These are phyloP conservation scores for Pseudodiploospora longispora DNA, from an alignment of 2,329 filamentous ascomycete species.

Conservation along the genomic window DNA sequence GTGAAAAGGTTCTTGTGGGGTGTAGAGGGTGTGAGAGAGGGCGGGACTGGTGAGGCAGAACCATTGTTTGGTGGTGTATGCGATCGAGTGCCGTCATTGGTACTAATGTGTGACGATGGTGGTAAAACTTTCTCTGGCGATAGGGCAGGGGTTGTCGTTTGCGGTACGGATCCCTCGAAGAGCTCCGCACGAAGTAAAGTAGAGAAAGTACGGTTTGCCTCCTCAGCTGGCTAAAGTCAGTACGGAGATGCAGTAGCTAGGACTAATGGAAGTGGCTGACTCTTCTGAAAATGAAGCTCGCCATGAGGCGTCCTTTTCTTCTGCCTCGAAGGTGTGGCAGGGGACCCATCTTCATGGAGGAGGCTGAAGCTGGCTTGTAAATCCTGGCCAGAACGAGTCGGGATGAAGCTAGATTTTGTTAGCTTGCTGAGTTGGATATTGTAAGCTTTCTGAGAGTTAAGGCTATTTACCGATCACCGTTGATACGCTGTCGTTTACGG, in stretches of 20 bases:
- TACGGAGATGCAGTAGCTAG: conserved; percentile 7
- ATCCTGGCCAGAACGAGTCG: conserved; percentile 86
- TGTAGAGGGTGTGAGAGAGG: conserved; percentile 80
- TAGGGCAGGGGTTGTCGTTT: conserved; percentile 57
- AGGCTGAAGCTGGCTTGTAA: conserved; percentile 87
- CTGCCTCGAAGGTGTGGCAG: conserved; percentile 78
- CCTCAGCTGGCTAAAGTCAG: conserved; percentile 53
- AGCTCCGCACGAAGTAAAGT: conserved; percentile 81
- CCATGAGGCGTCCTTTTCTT: conserved; percentile 81
- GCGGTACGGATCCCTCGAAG: conserved; percentile 84
- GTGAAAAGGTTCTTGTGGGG: conserved; percentile 97
- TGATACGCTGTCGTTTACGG: conserved; percentile 52
- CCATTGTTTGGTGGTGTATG: conserved; percentile 70
- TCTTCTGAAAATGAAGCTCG: conserved; percentile 89
- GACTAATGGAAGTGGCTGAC: conserved; percentile 40
- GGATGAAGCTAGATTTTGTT: conserved; percentile 67
- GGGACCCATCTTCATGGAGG: conserved; percentile 85
- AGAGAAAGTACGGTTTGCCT: conserved; percentile 91
- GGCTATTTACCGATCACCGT: conserved; percentile 48
- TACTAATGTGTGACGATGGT: conserved; percentile 42
- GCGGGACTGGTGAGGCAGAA: conserved; percentile 54
- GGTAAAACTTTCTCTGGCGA: conserved; percentile 50
- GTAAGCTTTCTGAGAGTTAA: neutral
- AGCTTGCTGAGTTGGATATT: conserved; percentile 9
- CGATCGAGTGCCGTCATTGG: conserved; percentile 61